phyloP scores from a whole-genome alignment of 805 yeast genomes.

The Phaffomyces opuntiae region DNA sequence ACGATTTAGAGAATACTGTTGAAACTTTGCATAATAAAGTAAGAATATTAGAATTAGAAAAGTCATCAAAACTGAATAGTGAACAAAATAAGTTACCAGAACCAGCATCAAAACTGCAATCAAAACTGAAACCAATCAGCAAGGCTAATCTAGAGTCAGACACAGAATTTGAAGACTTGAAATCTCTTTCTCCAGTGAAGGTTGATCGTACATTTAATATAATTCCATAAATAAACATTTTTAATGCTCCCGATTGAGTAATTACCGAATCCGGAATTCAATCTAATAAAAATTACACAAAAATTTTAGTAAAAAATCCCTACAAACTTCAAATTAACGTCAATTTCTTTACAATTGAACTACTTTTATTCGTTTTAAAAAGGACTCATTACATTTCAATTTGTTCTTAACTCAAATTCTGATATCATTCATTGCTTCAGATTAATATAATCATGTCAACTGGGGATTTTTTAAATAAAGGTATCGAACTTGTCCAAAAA shows the following conservation, averaged over 20 bases:
- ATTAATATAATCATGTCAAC: slow-evolving; percentile 29
- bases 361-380: not conserved
- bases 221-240: not conserved
- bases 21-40: slow-evolving; percentile 14
- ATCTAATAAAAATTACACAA: not conserved
- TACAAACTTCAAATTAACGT: too few species aligned
- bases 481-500: slow-evolving; percentile 88
- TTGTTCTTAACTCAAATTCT: not conserved
- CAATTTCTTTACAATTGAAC: not conserved
- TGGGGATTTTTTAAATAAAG: slow-evolving; percentile 82
- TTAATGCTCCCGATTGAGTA: not conserved
- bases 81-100: slow-evolving; percentile 10
- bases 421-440: not conserved
- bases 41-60: slow-evolving; percentile 10
- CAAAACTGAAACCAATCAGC: not conserved
- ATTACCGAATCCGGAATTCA: not conserved
- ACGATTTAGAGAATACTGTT: slow-evolving; percentile 2
- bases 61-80: slow-evolving; percentile 6
- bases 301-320: not conserved
- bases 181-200: slow-evolving; percentile 19
- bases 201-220: slow-evolving; percentile 16
- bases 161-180: slow-evolving; percentile 8
- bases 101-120: not conserved
- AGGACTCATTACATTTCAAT: too few species aligned
- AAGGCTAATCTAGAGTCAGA: not conserved